These are phyloP conservation scores for Cladorrhinum samala DNA, from an alignment of 495 filamentous ascomycete genomes.

Conservation along the genomic window DNA sequence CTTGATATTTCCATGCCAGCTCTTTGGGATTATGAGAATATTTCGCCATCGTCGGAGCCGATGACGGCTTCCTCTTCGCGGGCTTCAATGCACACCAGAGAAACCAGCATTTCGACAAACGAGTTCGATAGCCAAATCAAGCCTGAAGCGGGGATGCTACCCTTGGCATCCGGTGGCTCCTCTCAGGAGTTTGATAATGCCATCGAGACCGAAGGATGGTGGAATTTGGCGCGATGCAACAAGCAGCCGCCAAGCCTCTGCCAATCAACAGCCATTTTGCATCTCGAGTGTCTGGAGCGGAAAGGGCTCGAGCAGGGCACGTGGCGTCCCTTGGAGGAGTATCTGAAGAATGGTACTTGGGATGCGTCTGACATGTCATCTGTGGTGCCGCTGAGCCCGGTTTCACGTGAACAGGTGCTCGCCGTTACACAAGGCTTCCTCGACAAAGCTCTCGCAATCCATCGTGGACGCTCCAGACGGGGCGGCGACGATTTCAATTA, in stretches of 20 bases:
- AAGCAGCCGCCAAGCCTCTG: conserved; percentile 45
- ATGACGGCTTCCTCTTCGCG: conserved; percentile 32
- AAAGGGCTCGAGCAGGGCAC: conserved; percentile 49
- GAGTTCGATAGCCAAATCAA: conserved; percentile 32
- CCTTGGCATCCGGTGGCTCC: conserved; percentile 15
- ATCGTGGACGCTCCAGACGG: conserved; percentile 31
- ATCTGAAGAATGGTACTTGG: conserved; percentile 31
- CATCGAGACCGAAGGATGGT: conserved; percentile 48
- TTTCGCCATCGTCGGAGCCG: conserved; percentile 31
- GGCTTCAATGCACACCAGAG: conserved; percentile 40
- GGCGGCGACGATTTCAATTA: conserved; percentile 44
- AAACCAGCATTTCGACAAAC: conserved; percentile 37
- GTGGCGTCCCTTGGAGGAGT: conserved; percentile 38
- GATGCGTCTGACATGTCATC: conserved; percentile 36
- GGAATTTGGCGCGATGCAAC: conserved; percentile 54
- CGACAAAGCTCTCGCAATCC: conserved; percentile 56
- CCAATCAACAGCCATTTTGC: conserved; percentile 50
- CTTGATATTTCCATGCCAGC: conserved; percentile 26
- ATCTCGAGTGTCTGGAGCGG: conserved; percentile 52
- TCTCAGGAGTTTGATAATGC: conserved; percentile 47
- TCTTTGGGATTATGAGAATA: conserved; percentile 28
- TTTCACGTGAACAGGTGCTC: conserved; percentile 56
- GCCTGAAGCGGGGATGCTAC: conserved; percentile 23
- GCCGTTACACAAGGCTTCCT: conserved; percentile 59
- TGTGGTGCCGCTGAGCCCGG: conserved; percentile 42